Percentiles rank a stretch among this genome's conserved stretches.
phyloP scores from a whole-genome alignment of 2,329 filamentous ascomycete species.

The Alternaria sp. region DNA sequence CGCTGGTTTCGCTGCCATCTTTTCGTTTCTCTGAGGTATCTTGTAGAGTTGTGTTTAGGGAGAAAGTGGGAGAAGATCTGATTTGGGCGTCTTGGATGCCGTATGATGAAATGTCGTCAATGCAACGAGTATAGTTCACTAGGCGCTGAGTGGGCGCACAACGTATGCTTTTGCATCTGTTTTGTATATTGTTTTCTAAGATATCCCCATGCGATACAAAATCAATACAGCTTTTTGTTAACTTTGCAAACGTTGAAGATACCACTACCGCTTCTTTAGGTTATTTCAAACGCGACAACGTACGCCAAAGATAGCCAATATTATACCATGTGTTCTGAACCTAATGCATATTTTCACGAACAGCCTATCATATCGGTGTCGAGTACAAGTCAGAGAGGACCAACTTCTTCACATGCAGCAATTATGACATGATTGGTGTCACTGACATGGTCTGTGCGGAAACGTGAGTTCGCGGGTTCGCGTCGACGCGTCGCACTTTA shows the following conservation, averaged over 20 bases:
- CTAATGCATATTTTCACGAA: too few species aligned
- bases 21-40: background rate
- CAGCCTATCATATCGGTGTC: too few species aligned
- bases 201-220: constrained; percentile 8
- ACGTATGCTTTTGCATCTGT: background rate
- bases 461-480: constrained; percentile 46
- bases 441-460: constrained; percentile 25
- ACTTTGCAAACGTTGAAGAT: background rate
- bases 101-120: background rate
- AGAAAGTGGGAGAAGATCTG: background rate
- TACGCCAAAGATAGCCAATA: background rate
- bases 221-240: background rate
- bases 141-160: background rate
- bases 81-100: background rate
- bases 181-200: constrained; percentile 13
- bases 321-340: background rate
- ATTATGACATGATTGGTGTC: constrained; percentile 25
- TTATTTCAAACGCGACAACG: background rate
- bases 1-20: background rate
- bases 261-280: background rate
- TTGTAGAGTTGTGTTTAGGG: background rate
- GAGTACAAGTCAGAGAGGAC: background rate
- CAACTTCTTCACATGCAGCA: background rate
- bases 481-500: constrained; percentile 45
- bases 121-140: background rate